phyloP scores from a whole-genome alignment of 192 early-diverging fungal genomes.

The Nowakowskiella sp. region DNA sequence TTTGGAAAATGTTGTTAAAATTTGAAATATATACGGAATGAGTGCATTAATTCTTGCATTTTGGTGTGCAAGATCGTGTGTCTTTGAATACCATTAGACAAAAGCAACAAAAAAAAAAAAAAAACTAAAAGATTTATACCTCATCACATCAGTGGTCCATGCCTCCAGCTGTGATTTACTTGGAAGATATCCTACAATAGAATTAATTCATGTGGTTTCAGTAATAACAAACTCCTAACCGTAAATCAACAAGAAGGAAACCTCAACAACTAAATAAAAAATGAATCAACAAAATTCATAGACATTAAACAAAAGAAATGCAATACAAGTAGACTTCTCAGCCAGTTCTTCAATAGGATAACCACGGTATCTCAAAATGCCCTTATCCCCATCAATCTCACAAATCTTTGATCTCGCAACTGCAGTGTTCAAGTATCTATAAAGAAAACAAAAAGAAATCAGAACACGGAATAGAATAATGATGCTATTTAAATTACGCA shows the following conservation, averaged over 20 bases:
- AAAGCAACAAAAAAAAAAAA: too few relatives aligned
- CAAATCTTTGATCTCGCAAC: slow-evolving; percentile 55
- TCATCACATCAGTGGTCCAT: slow-evolving; percentile 47
- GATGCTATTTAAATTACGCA: background rate
- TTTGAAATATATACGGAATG: slow-evolving; percentile 16
- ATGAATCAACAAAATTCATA: too few relatives aligned
- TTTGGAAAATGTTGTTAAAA: background rate
- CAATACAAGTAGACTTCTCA: slow-evolving; percentile 51
- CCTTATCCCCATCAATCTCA: slow-evolving; percentile 61
- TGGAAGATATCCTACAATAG: slow-evolving; percentile 50
- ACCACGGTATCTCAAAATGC: slow-evolving; percentile 52
- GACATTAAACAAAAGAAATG: too few relatives aligned
- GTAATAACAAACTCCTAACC: slow-evolving; percentile 11
- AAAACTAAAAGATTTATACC: slow-evolving; percentile 20
- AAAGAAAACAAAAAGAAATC: too few relatives aligned
- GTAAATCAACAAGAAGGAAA: slow-evolving; percentile 59
- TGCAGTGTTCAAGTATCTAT: slow-evolving; percentile 57
- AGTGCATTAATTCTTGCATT: slow-evolving; percentile 42
- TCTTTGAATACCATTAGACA: too few relatives aligned
- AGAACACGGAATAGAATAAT: too few relatives aligned
- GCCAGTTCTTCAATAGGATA: slow-evolving; percentile 62
- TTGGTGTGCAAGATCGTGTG: slow-evolving; percentile 55
- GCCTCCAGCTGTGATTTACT: slow-evolving; percentile 34
- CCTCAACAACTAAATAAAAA: too few relatives aligned
- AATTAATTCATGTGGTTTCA: too few relatives aligned